Base-by-base conservation (phyloP, 2,329 filamentous ascomycete species). In the Claviceps purpurea region DNA sequence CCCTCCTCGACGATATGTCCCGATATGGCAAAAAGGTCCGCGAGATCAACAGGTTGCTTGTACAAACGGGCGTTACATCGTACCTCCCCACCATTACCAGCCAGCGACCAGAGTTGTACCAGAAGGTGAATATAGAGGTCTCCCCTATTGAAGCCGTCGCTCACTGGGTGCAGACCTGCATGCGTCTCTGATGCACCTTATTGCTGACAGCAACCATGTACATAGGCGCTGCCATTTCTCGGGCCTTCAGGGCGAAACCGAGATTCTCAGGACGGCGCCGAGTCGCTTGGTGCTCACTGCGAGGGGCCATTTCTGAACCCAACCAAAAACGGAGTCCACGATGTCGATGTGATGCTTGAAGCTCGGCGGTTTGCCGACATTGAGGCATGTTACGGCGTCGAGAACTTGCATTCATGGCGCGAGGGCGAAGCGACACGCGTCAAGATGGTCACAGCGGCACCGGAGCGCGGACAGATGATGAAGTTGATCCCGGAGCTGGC, bases 241-340 rank as follows among this genome's bases (percentile, higher is more conserved):
- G 87, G 81, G 0, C 87, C 88, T 1, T 87, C 84, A 0, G 84
- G 83, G 16, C 64, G 66, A 53, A 61, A 66, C 14, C 78, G 86
- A 56, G 66, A 76, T 50, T 71, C 87, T 38, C 67, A 73, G 42
- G 79, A 87, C 56, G 90, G 90, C 46, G 82, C 88, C 47, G 89
- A 95, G 69, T 93, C 87, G 0, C 78, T 96, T 14, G 90, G 90
- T 34, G 89, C 89, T 3, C 90, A 96, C 63, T 86, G 87, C 64
- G 90, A 96, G 73, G 90, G 90, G 0, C 90, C 90, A 0, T 96
- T 96, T 68, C 75, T 96, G 52, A 87, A 74, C 60, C 83, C 85
- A 0, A 79, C 80, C 47, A 91, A 91, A 65, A 94, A 95, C 62
- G 90, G 90, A 49, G 84, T 94, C 40, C 90, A 95, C 73, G 87